A percentile compares a stretch with the other conserved stretches of the same genome.
Conservation (phyloP, 768 basidiomycete genomes). For the Termitomyces sp. region DNA sequence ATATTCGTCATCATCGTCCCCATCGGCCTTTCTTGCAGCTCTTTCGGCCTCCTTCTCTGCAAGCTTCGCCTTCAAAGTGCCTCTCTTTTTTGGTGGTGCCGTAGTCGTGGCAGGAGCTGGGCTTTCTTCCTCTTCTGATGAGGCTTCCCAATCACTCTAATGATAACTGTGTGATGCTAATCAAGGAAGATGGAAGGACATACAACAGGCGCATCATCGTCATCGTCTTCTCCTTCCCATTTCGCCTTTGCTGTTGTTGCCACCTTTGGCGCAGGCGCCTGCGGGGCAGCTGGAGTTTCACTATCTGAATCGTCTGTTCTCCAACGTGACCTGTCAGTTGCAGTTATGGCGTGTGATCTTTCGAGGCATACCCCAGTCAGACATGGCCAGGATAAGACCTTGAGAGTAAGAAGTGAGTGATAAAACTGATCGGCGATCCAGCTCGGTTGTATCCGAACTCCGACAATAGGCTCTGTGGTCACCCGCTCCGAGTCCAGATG, state of each 20-base stretch:
- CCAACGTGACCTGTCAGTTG: conserved; percentile 2
- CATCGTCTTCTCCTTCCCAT: conserved; percentile 93
- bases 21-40: conserved; percentile 40
- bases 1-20: conserved; percentile 46
- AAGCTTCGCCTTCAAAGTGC: conserved; percentile 84
- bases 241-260: conserved; percentile 43
- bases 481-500: not conserved
- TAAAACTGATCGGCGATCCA: conserved; percentile 23
- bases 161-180: conserved; percentile 9
- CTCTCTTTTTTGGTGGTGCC: conserved; percentile 86
- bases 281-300: conserved; percentile 25
- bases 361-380: conserved; percentile 34
- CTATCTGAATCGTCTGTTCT: conserved; percentile 30
- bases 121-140: conserved; percentile 64
- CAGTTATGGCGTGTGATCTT: not conserved
- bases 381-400: conserved; percentile 23
- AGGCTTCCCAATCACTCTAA: conserved; percentile 95
- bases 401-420: conserved; percentile 4
- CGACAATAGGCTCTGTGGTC: conserved; percentile 9
- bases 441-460: conserved; percentile 13
- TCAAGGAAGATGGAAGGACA: conserved; percentile 23
- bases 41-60: conserved; percentile 87
- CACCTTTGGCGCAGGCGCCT: conserved; percentile 19
- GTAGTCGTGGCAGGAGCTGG: conserved; percentile 39
- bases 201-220: conserved; percentile 74